These are phyloP conservation scores for Phyllostachys edulis DNA, from an alignment of 176 grass and related monocot species.

Conservation along the genomic window DNA sequence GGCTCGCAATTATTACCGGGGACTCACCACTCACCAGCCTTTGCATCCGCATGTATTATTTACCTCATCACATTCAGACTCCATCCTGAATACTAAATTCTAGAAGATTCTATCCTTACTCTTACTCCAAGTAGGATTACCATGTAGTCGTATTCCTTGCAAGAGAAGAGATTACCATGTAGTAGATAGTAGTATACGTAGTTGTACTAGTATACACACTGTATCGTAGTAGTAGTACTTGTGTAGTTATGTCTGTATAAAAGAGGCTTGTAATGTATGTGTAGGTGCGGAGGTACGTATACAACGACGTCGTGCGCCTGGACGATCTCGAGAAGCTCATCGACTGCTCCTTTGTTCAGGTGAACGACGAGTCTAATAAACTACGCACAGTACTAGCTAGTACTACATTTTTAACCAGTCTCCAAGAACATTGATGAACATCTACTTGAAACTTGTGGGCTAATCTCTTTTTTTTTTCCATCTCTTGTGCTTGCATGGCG, in stretches of 20 bases:
- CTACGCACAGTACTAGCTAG: too few species aligned
- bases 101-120: background rate
- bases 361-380: background rate
- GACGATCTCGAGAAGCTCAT: slow-evolving; percentile 90
- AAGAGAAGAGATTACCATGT: background rate
- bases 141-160: background rate
- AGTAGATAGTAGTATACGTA: background rate
- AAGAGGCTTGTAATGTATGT: background rate
- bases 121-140: background rate
- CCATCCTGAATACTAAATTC: background rate
- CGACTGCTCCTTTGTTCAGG: slow-evolving; percentile 92
- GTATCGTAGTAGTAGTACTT: too few species aligned
- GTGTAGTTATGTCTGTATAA: background rate
- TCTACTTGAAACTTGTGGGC: background rate
- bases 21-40: slow-evolving; percentile 25
- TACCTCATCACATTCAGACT: background rate
- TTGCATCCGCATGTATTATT: slow-evolving; percentile 14
- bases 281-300: slow-evolving; percentile 91
- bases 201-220: background rate
- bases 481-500: background rate
- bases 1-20: slow-evolving; percentile 49
- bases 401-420: background rate
- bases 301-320: slow-evolving; percentile 90
- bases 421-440: background rate
- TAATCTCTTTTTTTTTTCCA: background rate